phyloP scores from a whole-genome alignment of 208 protist species.

The Trypanosoma avium region DNA sequence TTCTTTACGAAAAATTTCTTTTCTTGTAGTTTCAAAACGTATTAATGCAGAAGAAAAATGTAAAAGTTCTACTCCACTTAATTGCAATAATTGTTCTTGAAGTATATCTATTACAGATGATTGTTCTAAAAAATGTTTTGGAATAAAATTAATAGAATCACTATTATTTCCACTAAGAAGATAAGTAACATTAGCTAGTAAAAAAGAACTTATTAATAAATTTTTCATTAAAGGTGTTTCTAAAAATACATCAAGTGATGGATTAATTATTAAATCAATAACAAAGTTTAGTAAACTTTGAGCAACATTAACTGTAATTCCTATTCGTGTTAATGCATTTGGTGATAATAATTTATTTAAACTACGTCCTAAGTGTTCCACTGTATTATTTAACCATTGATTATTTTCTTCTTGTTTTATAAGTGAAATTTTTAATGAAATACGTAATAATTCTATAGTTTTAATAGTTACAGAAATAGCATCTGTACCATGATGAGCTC shows the following conservation, averaged over 20 bases:
- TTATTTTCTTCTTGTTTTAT: slow-evolving; percentile 8
- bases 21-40: slow-evolving; percentile 41
- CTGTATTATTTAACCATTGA: slow-evolving; percentile 19
- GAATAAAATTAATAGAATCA: neutral
- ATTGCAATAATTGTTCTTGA: slow-evolving; percentile 32
- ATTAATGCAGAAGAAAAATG: slow-evolving; percentile 57
- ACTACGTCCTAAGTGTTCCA: slow-evolving; percentile 18
- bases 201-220: slow-evolving; percentile 17
- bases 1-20: slow-evolving; percentile 18
- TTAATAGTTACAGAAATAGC: slow-evolving; percentile 46
- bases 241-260: neutral
- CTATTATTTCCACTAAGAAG: slow-evolving; percentile 13
- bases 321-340: slow-evolving; percentile 1
- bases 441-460: slow-evolving; percentile 54
- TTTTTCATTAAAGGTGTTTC: slow-evolving; percentile 8
- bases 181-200: slow-evolving; percentile 24
- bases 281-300: slow-evolving; percentile 13
- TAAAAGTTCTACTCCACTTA: slow-evolving; percentile 59
- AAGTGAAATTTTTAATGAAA: slow-evolving; percentile 28
- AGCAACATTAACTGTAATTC: slow-evolving; percentile 4
- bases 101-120: slow-evolving; percentile 32
- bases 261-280: slow-evolving; percentile 19
- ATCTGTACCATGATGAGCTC: slow-evolving; percentile 72
- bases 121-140: slow-evolving; percentile 11
- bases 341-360: slow-evolving; percentile 12